Conservation (phyloP, 495 filamentous ascomycete genomes). For the Aspergillus asperescens region DNA sequence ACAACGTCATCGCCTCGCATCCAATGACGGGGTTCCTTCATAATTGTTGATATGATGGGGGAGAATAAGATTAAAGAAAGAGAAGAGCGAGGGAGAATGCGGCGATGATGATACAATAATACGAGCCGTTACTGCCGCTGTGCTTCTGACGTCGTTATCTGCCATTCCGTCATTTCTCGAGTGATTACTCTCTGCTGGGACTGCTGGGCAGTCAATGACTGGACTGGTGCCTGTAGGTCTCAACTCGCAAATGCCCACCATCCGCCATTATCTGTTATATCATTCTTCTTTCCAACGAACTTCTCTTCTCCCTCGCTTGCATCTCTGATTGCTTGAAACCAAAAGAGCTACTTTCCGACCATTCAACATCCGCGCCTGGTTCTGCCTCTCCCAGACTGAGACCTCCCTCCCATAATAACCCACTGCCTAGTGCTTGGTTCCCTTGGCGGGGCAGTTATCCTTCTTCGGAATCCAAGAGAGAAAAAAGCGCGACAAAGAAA, state of each 20-base stretch:
- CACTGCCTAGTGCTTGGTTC: not conserved
- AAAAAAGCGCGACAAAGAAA: constrained; percentile 6
- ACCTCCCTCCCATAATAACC: no score
- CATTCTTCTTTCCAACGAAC: not conserved
- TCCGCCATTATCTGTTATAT: not conserved
- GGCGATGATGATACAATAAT: not conserved
- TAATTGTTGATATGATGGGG: not conserved
- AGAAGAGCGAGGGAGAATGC: not conserved
- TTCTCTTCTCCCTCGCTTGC: not conserved
- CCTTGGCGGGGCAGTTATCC: constrained; percentile 13
- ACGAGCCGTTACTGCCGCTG: not conserved
- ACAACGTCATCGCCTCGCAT: constrained; percentile 13
- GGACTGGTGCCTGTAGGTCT: not conserved
- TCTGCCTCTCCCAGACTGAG: not conserved
- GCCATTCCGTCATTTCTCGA: not conserved
- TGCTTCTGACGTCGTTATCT: constrained; percentile 6
- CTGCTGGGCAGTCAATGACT: no score
- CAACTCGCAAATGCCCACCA: constrained; percentile 12
- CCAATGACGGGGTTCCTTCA: constrained; percentile 8
- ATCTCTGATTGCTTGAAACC: not conserved
- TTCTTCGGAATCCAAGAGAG: not conserved
- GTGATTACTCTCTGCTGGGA: no score
- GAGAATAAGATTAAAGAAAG: not conserved
- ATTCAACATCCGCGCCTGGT: not conserved
- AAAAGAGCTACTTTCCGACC: constrained; percentile 1